A percentile compares a stretch with the other conserved stretches of the same genome.
Conservation (phyloP, 139 green algal genomes). For the Zygnema cylindricum region DNA sequence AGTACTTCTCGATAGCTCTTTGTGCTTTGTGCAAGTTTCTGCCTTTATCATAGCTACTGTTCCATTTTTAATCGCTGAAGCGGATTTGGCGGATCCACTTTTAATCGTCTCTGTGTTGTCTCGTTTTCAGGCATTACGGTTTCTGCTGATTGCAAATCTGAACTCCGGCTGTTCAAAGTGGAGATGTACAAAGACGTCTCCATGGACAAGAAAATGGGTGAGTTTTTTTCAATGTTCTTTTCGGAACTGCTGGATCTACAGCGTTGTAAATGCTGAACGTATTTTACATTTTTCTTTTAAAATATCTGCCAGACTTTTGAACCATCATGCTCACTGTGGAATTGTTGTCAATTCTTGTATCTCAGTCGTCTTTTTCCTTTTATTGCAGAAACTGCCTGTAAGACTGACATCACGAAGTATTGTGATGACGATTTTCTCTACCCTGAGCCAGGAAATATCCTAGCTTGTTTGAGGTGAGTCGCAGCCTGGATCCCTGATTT, state of each 20-base stretch:
- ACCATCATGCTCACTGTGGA: too few relatives aligned
- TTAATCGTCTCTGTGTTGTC: too few relatives aligned
- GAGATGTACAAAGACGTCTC: conserved; percentile 81
- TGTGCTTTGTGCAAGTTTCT: too few relatives aligned
- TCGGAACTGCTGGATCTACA: too few relatives aligned
- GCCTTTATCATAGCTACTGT: too few relatives aligned
- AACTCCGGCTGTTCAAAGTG: conserved; percentile 77
- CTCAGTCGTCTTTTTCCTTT: too few relatives aligned
- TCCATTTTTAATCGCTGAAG: too few relatives aligned
- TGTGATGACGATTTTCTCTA: conserved; percentile 56
- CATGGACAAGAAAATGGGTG: conserved; percentile 78
- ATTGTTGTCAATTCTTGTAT: too few relatives aligned
- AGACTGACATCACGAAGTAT: conserved; percentile 43
- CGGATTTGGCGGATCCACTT: too few relatives aligned
- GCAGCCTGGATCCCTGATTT: too few relatives aligned
- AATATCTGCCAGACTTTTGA: too few relatives aligned
- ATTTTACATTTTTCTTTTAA: neutral
- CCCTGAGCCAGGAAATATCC: conserved; percentile 43
- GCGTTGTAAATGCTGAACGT: neutral
- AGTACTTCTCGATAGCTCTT: too few relatives aligned
- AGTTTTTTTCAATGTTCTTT: conserved; percentile 15
- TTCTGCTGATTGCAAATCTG: conserved; percentile 70
- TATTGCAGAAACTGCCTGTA: conserved; percentile 32
- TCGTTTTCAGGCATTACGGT: conserved; percentile 64
- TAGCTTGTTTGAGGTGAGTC: conserved; percentile 46